Percentiles rank a stretch among this genome's conserved stretches.
Conservation (phyloP, 495 filamentous ascomycete genomes). For the Penicillium cataractarum region DNA sequence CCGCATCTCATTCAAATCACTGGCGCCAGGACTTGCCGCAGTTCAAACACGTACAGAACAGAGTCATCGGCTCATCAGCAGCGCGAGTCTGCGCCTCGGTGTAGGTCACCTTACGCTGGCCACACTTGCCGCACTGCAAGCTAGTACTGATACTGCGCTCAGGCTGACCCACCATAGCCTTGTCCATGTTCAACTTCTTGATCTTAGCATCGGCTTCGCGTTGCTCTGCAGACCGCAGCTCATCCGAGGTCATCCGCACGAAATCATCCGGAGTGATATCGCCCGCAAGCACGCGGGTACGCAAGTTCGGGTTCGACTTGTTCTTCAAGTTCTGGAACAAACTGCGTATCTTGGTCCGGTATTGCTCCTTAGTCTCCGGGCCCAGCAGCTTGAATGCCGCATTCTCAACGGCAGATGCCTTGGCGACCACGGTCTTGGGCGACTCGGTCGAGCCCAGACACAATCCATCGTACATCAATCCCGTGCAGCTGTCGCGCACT, state of each 20-base stretch:
- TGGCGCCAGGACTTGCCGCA: constrained; percentile 57
- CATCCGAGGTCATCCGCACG: constrained; percentile 73
- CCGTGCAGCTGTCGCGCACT: constrained; percentile 77
- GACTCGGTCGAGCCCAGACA: constrained; percentile 47
- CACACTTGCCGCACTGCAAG: constrained; percentile 86
- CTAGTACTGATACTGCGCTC: constrained; percentile 82
- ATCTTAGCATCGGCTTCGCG: constrained; percentile 67
- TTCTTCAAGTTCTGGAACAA: constrained; percentile 93
- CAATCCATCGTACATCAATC: constrained; percentile 82
- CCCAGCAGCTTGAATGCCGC: constrained; percentile 67
- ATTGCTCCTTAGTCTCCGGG: constrained; percentile 69
- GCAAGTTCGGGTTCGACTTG: constrained; percentile 78
- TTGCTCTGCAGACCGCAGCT: constrained; percentile 76
- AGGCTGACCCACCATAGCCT: constrained; percentile 60
- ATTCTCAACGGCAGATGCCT: constrained; percentile 71
- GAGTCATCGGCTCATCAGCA: constrained; percentile 71
- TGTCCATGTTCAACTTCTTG: constrained; percentile 90
- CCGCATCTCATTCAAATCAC: constrained; percentile 22
- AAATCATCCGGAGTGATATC: constrained; percentile 72
- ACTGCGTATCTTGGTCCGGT: constrained; percentile 84
- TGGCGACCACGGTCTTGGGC: constrained; percentile 61
- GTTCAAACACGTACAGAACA: constrained; percentile 53
- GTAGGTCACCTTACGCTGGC: constrained; percentile 90
- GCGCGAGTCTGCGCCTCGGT: constrained; percentile 93
- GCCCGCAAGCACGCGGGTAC: constrained; percentile 71